Evolutionary conservation across 345 rosid genomes (phyloP).

Genomic region (Eucalyptus fibrosa): DNA sequence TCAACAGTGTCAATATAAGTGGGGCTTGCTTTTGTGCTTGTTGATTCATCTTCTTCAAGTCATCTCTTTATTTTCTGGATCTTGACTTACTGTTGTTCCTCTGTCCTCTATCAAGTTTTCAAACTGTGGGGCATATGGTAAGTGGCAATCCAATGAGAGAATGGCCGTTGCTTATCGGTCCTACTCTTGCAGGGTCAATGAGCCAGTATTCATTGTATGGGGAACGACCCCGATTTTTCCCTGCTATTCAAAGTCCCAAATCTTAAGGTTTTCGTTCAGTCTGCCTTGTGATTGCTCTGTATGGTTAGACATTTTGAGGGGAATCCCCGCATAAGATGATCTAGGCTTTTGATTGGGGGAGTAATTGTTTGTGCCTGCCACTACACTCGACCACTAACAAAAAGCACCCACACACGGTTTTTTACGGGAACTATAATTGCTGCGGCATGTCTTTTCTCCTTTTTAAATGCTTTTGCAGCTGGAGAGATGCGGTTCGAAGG

Average conservation of each 20-base stretch:
- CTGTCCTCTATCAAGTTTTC: neutral
- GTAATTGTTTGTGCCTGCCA: neutral
- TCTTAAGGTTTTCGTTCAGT: neutral
- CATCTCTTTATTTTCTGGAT: neutral
- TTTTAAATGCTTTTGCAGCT: neutral
- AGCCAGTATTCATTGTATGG: neutral
- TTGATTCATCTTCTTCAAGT: neutral
- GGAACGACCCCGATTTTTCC: neutral
- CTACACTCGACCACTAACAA: neutral
- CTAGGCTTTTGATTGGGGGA: neutral
- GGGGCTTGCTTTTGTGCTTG: neutral
- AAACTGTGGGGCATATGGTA: neutral
- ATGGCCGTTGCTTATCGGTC: neutral
- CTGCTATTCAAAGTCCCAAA: neutral
- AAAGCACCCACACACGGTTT: neutral
- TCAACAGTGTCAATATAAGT: neutral
- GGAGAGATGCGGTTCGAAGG: neutral
- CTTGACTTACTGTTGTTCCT: neutral
- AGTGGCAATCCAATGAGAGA: neutral
- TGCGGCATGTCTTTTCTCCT: neutral
- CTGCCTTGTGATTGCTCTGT: neutral
- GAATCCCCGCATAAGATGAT: neutral
- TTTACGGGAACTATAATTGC: neutral
- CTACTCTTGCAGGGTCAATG: neutral
- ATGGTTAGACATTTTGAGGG: neutral